Evolutionary conservation across 2,329 filamentous ascomycete genomes (phyloP), one percentile per base, ranked within the genome.

Genomic region (Ophiostoma tasmaniense): DNA sequence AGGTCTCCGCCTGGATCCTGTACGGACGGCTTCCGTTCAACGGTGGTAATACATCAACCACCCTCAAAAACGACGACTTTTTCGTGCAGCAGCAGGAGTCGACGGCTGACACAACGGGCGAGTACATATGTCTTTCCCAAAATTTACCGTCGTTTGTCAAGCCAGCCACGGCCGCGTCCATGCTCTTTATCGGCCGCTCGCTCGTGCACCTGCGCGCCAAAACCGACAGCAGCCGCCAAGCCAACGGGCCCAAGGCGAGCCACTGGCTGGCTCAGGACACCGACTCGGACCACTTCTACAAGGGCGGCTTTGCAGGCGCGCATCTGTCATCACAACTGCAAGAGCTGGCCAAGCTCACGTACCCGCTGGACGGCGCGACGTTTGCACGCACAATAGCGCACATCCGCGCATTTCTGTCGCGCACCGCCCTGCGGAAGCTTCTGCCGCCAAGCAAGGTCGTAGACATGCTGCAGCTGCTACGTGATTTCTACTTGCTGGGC

Each of bases 101-200:
- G 78, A 81, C 13, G 77, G 77, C 66, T 61, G 70, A 25, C 77
- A 80, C 30, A 79, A 81, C 74, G 25, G 70, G 68, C 55, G 81
- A 87, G 62, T 93, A 89, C 76, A 79, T 80, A 13, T 82, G 87
- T 66, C 81, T 87, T 39, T 77, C 81, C 8, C 80, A 82, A 22
- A 79, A 96, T 7, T 78, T 96, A 1, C 95, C 95, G 0, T 87
- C 87, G 14, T 96, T 97, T 75, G 91, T 97, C 7, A 89, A 88
- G 0, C 77, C 85, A 0, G 80, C 88, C 4, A 91, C 92, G 1
- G 92, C 92, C 8, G 84, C 86, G 3, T 97, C 93, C 0, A 92
- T 98, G 77, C 81, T 97, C 5, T 97, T 97, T 75, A 90, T 97
- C 71, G 95, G 95, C 13, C 91, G 90, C 72, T 96, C 93, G 0